Base-by-base conservation (phyloP, 225 moss, liverwort and hornwort species). In the Asterella californica region DNA sequence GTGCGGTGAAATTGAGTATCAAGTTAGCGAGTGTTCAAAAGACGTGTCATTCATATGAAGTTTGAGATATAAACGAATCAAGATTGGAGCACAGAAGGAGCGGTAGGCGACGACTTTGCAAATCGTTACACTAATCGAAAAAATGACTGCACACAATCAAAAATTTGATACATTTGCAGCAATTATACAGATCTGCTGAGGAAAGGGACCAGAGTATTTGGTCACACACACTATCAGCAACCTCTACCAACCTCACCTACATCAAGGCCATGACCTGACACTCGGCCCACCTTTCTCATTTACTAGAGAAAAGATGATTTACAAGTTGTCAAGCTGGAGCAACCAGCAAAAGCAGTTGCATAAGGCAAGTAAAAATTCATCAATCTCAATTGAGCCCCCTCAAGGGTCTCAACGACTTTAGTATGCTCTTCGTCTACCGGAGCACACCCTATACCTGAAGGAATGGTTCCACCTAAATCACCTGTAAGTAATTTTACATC, bases 331-430 rank as follows among this genome's bases (percentile, higher is more conserved):
- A 32, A 62, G 64, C 63, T 63, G 46, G 77, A 77, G 63, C 27
- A 48, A 47, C 64, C 62, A 77, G 42, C 47, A 3, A 74, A 33
- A 52, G 52, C 30, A 49, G 52, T 19, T 30, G 29, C 52, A 21
- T 32, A 48, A 46, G 42, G 42, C 46, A 32, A 33, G 38, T 10
- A 72, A 7, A 37, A 77, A 15, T 76, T 61, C 45, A 27, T 63
- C 63, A 64, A 64, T 29, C 63, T 46, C 7, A 42, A 42, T 42
- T 46, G 77, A 77, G 77, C 77, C 77, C 77, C 77, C 64, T 77
- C 63, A 45, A 77, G 77, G 77, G 77, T 77, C 63, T 77, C 77
- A 47, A 65, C 25, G 45, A 48, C 47, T 65, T 29, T 77, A 19
- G n/a, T 46, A 63, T 64, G 63, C 63, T 64, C 76, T 63, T 15